Evolutionary conservation across 371 early-diverging fungal species (phyloP), one percentile per base, ranked within the genome.

Genomic region (Choanephora cucurbitarum): DNA sequence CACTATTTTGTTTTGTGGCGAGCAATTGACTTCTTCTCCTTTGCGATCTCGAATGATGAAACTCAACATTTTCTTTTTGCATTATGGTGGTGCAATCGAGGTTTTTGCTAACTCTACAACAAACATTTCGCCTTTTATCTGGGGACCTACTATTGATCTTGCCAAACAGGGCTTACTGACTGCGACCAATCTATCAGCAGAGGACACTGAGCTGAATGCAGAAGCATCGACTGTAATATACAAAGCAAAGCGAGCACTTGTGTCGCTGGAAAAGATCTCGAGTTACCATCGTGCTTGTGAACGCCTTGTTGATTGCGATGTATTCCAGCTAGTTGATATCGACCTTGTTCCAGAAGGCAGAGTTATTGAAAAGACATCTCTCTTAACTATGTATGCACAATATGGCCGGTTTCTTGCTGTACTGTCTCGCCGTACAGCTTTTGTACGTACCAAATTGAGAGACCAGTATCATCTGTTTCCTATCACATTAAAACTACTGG

Each of bases 241-340:
- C 41, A 70, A 67, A 33, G 60, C 74, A 2, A 67, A 66, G 15
- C 50, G 74, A 18, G 66, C 67, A 0, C 52, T 73, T 46, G 46
- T 60, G 0, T 55, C 64, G 3, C 24, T 73, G 3, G 48, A 60
- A 4, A 46, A 44, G 17, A 52, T 65, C 0, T 53, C 62, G 0
- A 43, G 58, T 0, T 55, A 57, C 19, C 43, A 62, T 2, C 58
- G 64, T 13, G 73, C 64, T 1, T 69, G 67, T 24, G 69, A 69
- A 24, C 44, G 61, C 11, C 33, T 72, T 0, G 57, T 69, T 1
- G 56, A 69, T 22, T 60, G 50, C 3, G 49, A 64, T 13, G 66
- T 64, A 1, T 48, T 72, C 2, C 56, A 63, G 7, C 18, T 72
- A 13, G 55, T 66, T 1, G 41, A 57, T 19, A 37, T 51, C 0